Evolutionary conservation across 352 stramenopile species (phyloP), one percentile per base, ranked within the genome.

Genomic region (Phytopythium litorale): DNA sequence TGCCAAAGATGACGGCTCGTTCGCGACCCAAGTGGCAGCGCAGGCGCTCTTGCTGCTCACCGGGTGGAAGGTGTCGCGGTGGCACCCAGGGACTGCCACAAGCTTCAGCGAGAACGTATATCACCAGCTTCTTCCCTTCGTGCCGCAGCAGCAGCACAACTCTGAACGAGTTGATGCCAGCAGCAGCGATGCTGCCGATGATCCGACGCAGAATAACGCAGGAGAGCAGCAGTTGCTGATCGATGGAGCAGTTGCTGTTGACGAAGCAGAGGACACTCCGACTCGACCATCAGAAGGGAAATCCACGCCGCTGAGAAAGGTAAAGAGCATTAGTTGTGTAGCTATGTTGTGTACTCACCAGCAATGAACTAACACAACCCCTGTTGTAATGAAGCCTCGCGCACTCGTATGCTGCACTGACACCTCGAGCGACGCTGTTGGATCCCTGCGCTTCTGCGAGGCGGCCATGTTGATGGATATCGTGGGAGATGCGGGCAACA

Each of bases 31-130:
- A 12, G 70, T 65, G 15, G 40, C 72, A 32, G 65, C 65, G 50
- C 62, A 72, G 11, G 73, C 72, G 19, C 43, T 89, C 18, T 63
- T 84, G 12, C 50, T 72, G 5, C 67, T 91, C 33, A 88, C 81
- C 9, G 72, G 79, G 7, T 88, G 78, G 79, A 91, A 88, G 46
- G 43, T 87, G 6, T 83, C 73, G 56, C 71, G 57, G 7, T 81
- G 71, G 76, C 43, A 66, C 13, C 60, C 59, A 19, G 42, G 33
- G 3, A 52, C 25, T 3, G 52, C 35, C 48, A 52, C 52, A 15
- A 67, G 54, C 15, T 62, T 60, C 18, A 68, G 54, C 32, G 76
- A 84, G 23, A 71, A 73, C 23, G 42, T 56, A n/a, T 73, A 72
- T 37, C 73, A 82, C 40, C 66, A 78, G 40, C 58, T 82, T 7